Percentiles rank a stretch among this genome's conserved stretches.
Evolutionary conservation across 2,329 filamentous ascomycete genomes (phyloP).

Genomic region (Myriosclerotinia curreyana): DNA sequence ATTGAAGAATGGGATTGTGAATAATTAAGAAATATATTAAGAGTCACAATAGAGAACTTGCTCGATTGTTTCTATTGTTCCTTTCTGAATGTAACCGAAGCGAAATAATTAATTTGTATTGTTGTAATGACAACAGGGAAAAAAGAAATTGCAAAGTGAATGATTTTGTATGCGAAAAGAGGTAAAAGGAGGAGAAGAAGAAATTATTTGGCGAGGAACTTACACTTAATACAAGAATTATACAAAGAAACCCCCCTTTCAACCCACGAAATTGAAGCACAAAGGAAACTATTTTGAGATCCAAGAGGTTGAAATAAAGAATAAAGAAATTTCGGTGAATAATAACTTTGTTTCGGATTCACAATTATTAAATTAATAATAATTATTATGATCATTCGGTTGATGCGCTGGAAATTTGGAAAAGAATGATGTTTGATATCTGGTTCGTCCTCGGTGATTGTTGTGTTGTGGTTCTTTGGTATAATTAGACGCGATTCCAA

Average conservation of each 20-base stretch:
- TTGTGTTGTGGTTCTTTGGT: neutral
- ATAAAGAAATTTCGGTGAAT: neutral
- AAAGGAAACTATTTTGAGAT: slow-evolving; percentile 16
- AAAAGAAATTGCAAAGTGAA: slow-evolving; percentile 12
- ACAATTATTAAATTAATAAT: neutral
- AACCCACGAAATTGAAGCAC: neutral
- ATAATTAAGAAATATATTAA: slow-evolving; percentile 10
- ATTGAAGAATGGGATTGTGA: slow-evolving; percentile 2
- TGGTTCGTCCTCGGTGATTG: slow-evolving; percentile 9
- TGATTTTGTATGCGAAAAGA: neutral
- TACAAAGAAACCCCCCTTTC: neutral
- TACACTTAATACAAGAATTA: slow-evolving; percentile 6
- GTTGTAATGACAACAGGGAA: slow-evolving; percentile 10
- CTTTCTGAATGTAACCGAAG: neutral
- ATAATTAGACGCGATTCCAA: too few relatives aligned
- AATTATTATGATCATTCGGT: neutral
- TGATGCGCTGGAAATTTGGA: neutral
- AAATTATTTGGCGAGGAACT: neutral
- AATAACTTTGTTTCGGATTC: slow-evolving; percentile 12
- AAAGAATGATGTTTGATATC: neutral
- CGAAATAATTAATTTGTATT: neutral
- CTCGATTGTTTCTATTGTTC: slow-evolving; percentile 19
- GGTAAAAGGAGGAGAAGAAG: neutral
- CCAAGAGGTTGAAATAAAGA: slow-evolving; percentile 3
- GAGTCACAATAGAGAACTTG: slow-evolving; percentile 19